These are phyloP conservation scores for Debaryomyces sp. DNA, from an alignment of 1,139 yeast species.

Conservation along the genomic window DNA sequence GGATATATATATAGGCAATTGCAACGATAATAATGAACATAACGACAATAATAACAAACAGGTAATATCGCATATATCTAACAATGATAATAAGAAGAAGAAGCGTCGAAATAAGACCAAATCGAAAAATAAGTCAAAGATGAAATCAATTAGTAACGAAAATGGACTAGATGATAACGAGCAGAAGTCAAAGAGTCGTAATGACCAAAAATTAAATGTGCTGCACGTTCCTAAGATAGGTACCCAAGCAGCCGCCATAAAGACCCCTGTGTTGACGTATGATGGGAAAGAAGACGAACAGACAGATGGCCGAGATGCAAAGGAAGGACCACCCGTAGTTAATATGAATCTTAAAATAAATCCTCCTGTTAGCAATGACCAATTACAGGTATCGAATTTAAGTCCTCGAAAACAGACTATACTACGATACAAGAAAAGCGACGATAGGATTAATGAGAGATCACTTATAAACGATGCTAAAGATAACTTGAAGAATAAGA, in stretches of 20 bases:
- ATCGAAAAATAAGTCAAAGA: background rate
- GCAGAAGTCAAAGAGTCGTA: background rate
- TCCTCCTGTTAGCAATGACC: background rate
- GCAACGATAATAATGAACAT: background rate
- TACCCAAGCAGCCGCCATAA: background rate
- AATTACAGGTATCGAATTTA: constrained; percentile 10
- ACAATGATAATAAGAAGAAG: constrained; percentile 5
- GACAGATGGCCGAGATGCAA: background rate
- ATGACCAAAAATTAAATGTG: background rate
- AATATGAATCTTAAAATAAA: background rate
- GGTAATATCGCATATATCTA: background rate
- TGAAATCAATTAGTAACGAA: background rate
- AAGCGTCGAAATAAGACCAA: constrained; percentile 6
- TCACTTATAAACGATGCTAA: constrained; percentile 30
- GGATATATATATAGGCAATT: background rate
- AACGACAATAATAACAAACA: background rate
- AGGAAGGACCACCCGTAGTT: background rate
- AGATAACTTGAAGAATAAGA: constrained; percentile 25
- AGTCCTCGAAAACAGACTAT: constrained; percentile 47
- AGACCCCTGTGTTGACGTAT: background rate
- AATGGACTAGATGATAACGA: background rate
- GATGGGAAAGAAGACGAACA: background rate
- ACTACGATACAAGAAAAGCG: constrained; percentile 40
- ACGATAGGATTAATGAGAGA: constrained; percentile 25
- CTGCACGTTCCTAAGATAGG: background rate